Evolutionary conservation across 2,329 filamentous ascomycete genomes (phyloP).

Genomic region (Dichotomopilus funicola): DNA sequence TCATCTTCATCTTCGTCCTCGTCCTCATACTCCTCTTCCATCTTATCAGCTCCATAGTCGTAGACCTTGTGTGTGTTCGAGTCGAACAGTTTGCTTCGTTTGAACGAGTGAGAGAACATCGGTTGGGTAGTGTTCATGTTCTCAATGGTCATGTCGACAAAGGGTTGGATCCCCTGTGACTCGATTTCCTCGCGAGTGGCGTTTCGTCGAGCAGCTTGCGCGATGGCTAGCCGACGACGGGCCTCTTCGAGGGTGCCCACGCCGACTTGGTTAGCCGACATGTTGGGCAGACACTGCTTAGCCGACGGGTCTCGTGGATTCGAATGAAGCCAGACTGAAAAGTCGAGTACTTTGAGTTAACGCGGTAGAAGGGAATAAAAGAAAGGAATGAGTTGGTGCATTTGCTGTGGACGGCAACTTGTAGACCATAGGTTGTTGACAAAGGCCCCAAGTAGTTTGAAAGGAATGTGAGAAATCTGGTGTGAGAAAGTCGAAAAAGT

Average conservation of each 20-base stretch:
- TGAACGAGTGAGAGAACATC: slow-evolving; percentile 4
- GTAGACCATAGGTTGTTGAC: too few relatives aligned
- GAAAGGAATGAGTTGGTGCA: too few relatives aligned
- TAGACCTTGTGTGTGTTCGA: slow-evolving; percentile 9
- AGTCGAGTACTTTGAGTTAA: too few relatives aligned
- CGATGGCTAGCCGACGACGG: slow-evolving; percentile 8
- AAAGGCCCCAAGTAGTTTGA: too few relatives aligned
- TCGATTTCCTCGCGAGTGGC: slow-evolving; percentile 20
- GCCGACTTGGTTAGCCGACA: slow-evolving; percentile 2
- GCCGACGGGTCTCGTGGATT: too few relatives aligned
- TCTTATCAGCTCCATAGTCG: neutral
- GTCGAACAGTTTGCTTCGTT: slow-evolving; percentile 5
- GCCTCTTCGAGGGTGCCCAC: neutral
- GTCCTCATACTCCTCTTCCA: neutral
- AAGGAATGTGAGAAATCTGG: too few relatives aligned
- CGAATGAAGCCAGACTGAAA: too few relatives aligned
- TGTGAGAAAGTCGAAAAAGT: too few relatives aligned
- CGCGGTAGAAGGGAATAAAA: too few relatives aligned
- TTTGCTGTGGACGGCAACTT: too few relatives aligned
- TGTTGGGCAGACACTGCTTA: neutral
- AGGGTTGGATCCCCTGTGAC: slow-evolving; percentile 15
- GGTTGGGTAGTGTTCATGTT: slow-evolving; percentile 9
- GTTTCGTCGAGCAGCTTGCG: slow-evolving; percentile 6
- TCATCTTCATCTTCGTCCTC: neutral
- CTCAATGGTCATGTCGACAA: slow-evolving; percentile 10